Evolutionary conservation across 2,329 filamentous ascomycete species (phyloP).

Genomic region (Aaosphaeria pasadenensis): DNA sequence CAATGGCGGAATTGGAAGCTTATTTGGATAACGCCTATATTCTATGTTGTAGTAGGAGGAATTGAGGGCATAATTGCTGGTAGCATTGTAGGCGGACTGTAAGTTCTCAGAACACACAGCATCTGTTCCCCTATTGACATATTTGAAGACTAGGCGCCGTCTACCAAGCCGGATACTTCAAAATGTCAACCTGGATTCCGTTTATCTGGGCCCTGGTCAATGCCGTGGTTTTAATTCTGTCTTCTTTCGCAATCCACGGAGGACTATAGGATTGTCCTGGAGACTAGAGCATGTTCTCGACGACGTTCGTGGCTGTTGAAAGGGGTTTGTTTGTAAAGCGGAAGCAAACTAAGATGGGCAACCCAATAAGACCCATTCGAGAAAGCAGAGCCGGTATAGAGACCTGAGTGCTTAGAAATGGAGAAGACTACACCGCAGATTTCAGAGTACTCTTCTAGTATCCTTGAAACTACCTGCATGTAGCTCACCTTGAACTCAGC

Average conservation of each 20-base stretch:
- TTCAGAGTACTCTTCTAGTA: too few species aligned
- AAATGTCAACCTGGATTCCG: slow-evolving; percentile 93
- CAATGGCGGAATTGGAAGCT: slow-evolving; percentile 58
- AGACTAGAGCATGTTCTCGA: too few species aligned
- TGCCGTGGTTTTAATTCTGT: slow-evolving; percentile 76
- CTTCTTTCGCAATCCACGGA: slow-evolving; percentile 89
- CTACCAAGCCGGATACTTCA: slow-evolving; percentile 78
- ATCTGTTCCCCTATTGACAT: not conserved
- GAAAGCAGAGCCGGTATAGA: too few species aligned
- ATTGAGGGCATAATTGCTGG: slow-evolving; percentile 77
- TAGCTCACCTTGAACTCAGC: too few species aligned
- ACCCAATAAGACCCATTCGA: too few species aligned
- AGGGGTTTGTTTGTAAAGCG: too few species aligned
- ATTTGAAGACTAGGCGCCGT: slow-evolving; percentile 67
- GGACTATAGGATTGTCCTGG: slow-evolving; percentile 56
- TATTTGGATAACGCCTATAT: slow-evolving; percentile 68
- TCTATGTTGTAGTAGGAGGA: slow-evolving; percentile 70
- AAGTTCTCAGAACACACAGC: slow-evolving; percentile 33
- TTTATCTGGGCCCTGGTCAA: slow-evolving; percentile 86
- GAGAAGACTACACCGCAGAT: too few species aligned
- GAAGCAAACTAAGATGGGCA: too few species aligned
- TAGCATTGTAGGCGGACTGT: slow-evolving; percentile 78
- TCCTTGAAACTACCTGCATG: too few species aligned
- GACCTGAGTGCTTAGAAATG: too few species aligned
- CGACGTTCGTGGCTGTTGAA: too few species aligned